Conservation (phyloP, 805 yeast genomes). For the Zygoascus biomembranicola region DNA sequence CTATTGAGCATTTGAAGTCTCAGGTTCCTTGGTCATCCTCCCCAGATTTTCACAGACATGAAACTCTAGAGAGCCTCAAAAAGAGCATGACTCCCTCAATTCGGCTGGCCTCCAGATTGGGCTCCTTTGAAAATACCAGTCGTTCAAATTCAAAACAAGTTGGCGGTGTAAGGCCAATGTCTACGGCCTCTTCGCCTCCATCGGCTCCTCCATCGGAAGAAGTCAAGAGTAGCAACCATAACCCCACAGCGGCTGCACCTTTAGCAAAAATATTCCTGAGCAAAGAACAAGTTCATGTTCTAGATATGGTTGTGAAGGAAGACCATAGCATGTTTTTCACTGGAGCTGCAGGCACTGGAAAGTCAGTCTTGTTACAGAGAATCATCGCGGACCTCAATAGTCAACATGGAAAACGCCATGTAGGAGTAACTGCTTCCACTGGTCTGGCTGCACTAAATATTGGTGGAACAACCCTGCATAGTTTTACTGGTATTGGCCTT, state of each 20-base stretch:
- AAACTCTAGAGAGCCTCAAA: constrained; percentile 2
- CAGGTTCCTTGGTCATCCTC: constrained; percentile 15
- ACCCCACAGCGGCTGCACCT: neutral
- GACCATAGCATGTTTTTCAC: constrained; percentile 70
- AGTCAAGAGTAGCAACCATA: neutral
- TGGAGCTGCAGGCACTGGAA: constrained; percentile 98
- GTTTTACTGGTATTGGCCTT: constrained; percentile 71
- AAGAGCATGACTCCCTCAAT: neutral
- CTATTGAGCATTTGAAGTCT: neutral
- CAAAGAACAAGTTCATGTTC: constrained; percentile 47
- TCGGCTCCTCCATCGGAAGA: neutral
- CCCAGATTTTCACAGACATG: constrained; percentile 13
- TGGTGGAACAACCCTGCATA: constrained; percentile 76
- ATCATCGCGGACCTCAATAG: constrained; percentile 47
- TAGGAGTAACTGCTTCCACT: constrained; percentile 78
- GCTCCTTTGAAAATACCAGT: neutral
- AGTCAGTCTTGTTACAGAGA: constrained; percentile 73
- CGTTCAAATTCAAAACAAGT: neutral
- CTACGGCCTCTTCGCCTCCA: neutral
- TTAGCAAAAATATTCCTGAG: constrained; percentile 23
- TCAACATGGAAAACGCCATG: constrained; percentile 33
- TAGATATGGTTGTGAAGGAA: constrained; percentile 56
- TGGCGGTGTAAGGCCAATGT: neutral
- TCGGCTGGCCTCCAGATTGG: neutral
- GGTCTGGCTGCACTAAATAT: constrained; percentile 87